Conservation (phyloP, 441 rosid genomes). For the Adansonia gregorii region DNA sequence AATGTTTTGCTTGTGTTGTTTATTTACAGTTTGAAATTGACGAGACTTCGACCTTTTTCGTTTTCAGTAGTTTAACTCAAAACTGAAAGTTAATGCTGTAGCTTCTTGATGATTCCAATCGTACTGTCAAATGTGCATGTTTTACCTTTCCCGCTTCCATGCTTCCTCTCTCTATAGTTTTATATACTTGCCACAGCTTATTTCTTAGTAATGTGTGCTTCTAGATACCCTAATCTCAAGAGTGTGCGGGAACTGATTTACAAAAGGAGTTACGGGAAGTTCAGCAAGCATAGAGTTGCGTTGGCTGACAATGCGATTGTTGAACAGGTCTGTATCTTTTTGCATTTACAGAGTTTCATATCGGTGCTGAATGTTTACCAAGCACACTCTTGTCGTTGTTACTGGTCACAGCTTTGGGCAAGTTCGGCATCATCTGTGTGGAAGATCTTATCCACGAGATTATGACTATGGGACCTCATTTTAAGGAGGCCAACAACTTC, state of each 20-base stretch:
- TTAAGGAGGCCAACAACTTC: no score
- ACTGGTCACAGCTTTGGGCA: constrained; percentile 52
- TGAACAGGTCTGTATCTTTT: constrained; percentile 49
- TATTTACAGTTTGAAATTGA: neutral
- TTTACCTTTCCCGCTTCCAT: neutral
- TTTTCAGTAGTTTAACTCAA: no score
- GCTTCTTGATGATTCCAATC: no score
- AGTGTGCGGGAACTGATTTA: constrained; percentile 69
- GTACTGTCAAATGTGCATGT: no score
- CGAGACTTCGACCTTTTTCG: neutral
- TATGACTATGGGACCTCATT: constrained; percentile 75
- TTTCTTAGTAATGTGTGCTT: neutral
- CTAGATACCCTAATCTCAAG: constrained; percentile 71
- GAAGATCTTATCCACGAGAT: constrained; percentile 64
- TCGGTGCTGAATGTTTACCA: neutral
- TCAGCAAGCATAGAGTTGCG: constrained; percentile 66
- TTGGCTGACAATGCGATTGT: constrained; percentile 68
- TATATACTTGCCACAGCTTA: no score
- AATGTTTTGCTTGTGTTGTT: no score
- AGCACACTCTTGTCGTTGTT: neutral
- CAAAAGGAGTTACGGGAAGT: constrained; percentile 76
- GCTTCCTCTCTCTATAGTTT: neutral
- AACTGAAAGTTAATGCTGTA: no score
- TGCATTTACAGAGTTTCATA: neutral
- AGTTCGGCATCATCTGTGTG: constrained; percentile 47